These are phyloP conservation scores for Neobulgaria alba DNA, from an alignment of 2,329 filamentous ascomycete genomes.

Conservation along the genomic window DNA sequence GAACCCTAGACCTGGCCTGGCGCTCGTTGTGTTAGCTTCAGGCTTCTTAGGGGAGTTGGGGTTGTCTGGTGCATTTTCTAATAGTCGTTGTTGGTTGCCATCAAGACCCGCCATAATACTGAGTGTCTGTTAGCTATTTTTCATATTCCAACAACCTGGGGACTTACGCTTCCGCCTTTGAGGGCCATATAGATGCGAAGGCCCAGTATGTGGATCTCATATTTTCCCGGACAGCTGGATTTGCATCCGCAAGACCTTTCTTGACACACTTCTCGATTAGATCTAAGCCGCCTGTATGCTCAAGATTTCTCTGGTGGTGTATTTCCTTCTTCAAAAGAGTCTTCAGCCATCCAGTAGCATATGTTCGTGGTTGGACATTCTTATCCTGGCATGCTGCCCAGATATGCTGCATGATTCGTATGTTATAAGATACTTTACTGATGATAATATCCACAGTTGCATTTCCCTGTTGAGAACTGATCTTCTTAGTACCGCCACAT, in stretches of 20 bases:
- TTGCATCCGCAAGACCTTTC: constrained; percentile 81
- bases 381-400: constrained; percentile 81
- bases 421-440: constrained; percentile 68
- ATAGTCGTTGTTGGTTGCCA: constrained; percentile 63
- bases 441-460: constrained; percentile 73
- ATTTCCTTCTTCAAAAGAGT: constrained; percentile 71
- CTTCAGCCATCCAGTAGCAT: constrained; percentile 73
- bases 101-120: constrained; percentile 77
- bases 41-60: constrained; percentile 57
- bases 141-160: background rate
- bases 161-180: constrained; percentile 63
- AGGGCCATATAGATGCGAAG: constrained; percentile 70
- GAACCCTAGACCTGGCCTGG: constrained; percentile 49
- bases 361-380: constrained; percentile 78
- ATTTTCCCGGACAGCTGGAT: constrained; percentile 80
- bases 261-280: constrained; percentile 80
- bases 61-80: constrained; percentile 79
- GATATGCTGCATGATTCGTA: constrained; percentile 77
- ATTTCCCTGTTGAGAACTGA: constrained; percentile 77
- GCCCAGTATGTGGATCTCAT: constrained; percentile 83
- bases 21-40: constrained; percentile 35
- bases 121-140: constrained; percentile 15
- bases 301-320: constrained; percentile 71
- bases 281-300: constrained; percentile 77
- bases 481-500: constrained; percentile 85